Evolutionary conservation across 2,329 filamentous ascomycete genomes (phyloP), one percentile per base, ranked within the genome.

Genomic region (Aspergillus intermedius): DNA sequence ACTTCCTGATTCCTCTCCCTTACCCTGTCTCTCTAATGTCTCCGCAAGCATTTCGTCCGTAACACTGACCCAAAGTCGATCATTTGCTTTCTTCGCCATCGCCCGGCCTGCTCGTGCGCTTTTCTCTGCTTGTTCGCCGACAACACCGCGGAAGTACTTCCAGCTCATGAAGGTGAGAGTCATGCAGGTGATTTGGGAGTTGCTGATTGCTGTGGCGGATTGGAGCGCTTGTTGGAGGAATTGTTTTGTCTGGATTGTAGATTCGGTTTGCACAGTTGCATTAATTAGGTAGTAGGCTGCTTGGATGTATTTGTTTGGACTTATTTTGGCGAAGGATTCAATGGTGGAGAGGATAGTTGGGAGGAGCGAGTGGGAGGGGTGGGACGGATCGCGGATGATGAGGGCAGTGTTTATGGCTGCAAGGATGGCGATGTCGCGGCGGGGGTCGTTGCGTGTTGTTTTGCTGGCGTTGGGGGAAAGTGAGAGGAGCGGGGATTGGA

Each of bases 161-260:
- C 80, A 83, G 46, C 87, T 86, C 86, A 96, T 94, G 55, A 93
- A 84, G 57, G 84, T 90, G 50, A 96, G 80, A 5, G 86, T 84
- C 54, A 96, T 86, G 43, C 84, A 84, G n/a, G 90, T 78, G 47
- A 91, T 85, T 55, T 94, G 87, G 25, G 81, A 81, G 64, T 95
- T 95, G 47, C 77, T 76, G 7, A 86, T 83, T 6, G 75, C 74
- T 54, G 85, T 84, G 10, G 87, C 84, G 2, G 82, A 81, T 35
- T 79, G 77, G 39, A 95, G 77, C 2, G 89, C 86, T 35, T 78
- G 76, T 52, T 88, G 83, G 47, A 96, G 84, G 60, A 86, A 82
- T 37, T 84, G 80, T 68, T 95, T 96, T 48, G 87, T 84, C 53
- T 86, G 81, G 50, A 88, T 83, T 52, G 93, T 85, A 22, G 85